Evolutionary conservation across 352 stramenopile species (phyloP), one percentile per base, ranked within the genome.

Genomic region (Phytophthora hybrid): DNA sequence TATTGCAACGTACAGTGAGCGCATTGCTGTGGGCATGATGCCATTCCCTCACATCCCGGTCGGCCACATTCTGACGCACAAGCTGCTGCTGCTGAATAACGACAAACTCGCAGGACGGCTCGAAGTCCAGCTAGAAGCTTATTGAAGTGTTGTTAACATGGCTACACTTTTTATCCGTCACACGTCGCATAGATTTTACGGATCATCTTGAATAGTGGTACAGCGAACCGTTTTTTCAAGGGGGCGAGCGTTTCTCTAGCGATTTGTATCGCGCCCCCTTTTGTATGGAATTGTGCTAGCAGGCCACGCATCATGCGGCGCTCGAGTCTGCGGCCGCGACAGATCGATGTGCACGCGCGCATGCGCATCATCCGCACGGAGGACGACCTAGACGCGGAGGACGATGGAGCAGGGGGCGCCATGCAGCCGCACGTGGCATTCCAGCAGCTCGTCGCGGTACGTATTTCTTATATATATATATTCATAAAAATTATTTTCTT

Each of bases 331-430:
- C 84, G 89, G 23, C 90, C 92, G 63, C 88, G 92, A 59, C 89
- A 95, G 78, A 93, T 97, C 77, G 92, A 97, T 68, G 74, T 97
- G 49, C 89, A 97, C 73, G 88, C 89, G 77, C 85, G 82, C 59
- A 95, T 97, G 79, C 82, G 82, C 55, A 88, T 97, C 69, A 89
- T 97, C 60, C 90, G 89, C 47, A 83, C 86, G 41, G 88, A 94
- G 71, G 87, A 93, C 41, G 88, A 96, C 54, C 84, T 96, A 34
- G 83, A 90, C 14, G 58, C 85, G 39, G 88, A 95, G 29, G 87
- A 93, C 4, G 91, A 93, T 41, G 66, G 67, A 56, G 52, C 58
- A 1, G 69, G 64, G n/a, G 74, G 61, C 1, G 32, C 56, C 19
- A 74, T 69, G 1, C 79, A 82, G 71, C 80, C 80, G 4, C 79